Evolutionary conservation across 768 basidiomycete species (phyloP), one percentile per base, ranked within the genome.

Genomic region (Tricholoma terreum): DNA sequence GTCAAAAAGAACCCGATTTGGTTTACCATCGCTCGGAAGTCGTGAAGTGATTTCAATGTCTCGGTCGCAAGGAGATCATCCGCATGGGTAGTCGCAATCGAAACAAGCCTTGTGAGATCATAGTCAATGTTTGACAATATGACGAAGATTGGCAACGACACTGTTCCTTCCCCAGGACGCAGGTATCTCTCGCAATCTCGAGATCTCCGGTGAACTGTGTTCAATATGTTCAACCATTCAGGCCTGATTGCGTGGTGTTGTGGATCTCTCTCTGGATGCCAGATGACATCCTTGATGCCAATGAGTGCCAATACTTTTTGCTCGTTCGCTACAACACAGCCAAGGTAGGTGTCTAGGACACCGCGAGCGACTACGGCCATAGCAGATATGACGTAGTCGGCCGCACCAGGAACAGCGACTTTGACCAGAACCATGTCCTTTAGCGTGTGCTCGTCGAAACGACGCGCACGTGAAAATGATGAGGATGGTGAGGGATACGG

Each of bases 371-470:
- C 67, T 15, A 72, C 69, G 15, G 66, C 55, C 3, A 67, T 63
- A 4, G 72, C 63, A 3, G 76, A 77, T 6, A 67, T 61, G 2
- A 65, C 59, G 54, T 67, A 65, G 12, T 68, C 64, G n/a, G 56
- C 56, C 6, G 71, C 65, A 17, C 62, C 62, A 2, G 71, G 68
- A 1, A 73, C 48, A 17, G 64, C 65, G 11, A 24, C 52, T 21
- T 62, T 62, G 31, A 66, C 63, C 1, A 58, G 55, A 15, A 54
- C 45, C 19, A 77, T 68, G 15, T 69, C 63, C 22, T 58, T 62
- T 24, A 77, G 61, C 0, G 72, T 73, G 40, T 70, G 63, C 55
- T 75, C 74, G 53, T 71, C 72, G 50, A 77, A 77, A 12, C 65
- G 60, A 21, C 73, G 63, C 1, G 61, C 65, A 35, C 58, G 52